Conservation (phyloP, 2,329 filamentous ascomycete genomes). For the Botrytis fragariae region DNA sequence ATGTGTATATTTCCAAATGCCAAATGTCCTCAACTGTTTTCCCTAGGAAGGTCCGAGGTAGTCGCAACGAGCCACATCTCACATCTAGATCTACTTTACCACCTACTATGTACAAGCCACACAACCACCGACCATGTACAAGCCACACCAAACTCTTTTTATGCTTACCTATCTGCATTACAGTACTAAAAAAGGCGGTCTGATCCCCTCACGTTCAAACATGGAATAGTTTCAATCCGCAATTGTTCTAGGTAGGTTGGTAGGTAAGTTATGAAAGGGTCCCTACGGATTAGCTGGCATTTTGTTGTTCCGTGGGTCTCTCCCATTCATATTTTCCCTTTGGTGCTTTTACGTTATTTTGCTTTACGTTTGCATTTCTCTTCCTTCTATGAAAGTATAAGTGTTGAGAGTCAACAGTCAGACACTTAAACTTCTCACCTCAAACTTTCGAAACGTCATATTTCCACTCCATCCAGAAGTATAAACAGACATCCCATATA, state of each 20-base stretch:
- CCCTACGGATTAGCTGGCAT: constrained; percentile 17
- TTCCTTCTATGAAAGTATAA: background rate
- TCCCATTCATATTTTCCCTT: background rate
- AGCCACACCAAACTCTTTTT: background rate
- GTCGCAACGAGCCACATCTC: constrained; percentile 7
- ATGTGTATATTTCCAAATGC: constrained; percentile 19
- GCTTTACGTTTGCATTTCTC: background rate
- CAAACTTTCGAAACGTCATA: background rate
- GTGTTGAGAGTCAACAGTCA: background rate
- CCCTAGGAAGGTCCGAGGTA: background rate
- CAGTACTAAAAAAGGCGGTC: constrained; percentile 17
- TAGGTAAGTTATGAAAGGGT: constrained; percentile 3
- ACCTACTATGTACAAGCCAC: background rate
- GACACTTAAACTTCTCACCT: background rate
- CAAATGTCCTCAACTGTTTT: constrained; percentile 25
- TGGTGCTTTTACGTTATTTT: background rate
- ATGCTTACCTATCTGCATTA: background rate
- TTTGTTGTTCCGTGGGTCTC: constrained; percentile 19
- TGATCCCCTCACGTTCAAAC: constrained; percentile 4
- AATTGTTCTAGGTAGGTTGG: constrained; percentile 13
- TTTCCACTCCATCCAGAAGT: background rate
- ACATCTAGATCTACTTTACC: background rate
- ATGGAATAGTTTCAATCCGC: constrained; percentile 20
- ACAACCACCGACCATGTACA: background rate
- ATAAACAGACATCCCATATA: background rate